Conservation (phyloP, 2,329 filamentous ascomycete species). For the Stachybotrys echinatus region DNA sequence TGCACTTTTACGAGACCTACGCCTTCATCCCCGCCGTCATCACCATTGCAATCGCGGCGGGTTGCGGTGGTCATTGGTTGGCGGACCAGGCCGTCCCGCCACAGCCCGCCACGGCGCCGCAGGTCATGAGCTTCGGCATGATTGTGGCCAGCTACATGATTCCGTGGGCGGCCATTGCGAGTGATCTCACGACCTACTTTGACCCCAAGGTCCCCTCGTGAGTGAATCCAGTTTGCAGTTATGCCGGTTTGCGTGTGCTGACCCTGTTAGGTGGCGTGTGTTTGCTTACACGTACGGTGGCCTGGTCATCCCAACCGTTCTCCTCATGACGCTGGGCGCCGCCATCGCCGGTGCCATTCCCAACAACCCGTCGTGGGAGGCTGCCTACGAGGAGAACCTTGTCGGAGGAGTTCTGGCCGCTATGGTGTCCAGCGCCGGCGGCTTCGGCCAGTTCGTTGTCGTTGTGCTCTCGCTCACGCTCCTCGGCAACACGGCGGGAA, state of each 20-base stretch:
- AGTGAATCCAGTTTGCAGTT: constrained; percentile 8
- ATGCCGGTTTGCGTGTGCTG: constrained; percentile 3
- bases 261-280: constrained; percentile 29
- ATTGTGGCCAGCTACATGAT: constrained; percentile 60
- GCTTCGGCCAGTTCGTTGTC: constrained; percentile 58
- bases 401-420: constrained; percentile 55
- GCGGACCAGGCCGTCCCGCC: constrained; percentile 37
- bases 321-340: constrained; percentile 58
- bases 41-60: constrained; percentile 48
- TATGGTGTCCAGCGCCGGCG: constrained; percentile 52
- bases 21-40: constrained; percentile 52
- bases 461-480: constrained; percentile 53
- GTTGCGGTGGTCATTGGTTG: constrained; percentile 46
- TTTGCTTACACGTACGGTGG: constrained; percentile 54
- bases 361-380: constrained; percentile 47
- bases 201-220: constrained; percentile 48
- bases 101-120: constrained; percentile 34
- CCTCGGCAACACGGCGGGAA: constrained; percentile 54
- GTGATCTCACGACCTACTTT: constrained; percentile 58
- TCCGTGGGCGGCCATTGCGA: constrained; percentile 53
- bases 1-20: constrained; percentile 54
- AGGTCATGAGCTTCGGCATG: constrained; percentile 52
- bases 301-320: constrained; percentile 47
- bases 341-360: constrained; percentile 58
- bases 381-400: constrained; percentile 45